Conservation (phyloP, 306 rosid species). For the Pyrus pyrifolia region DNA sequence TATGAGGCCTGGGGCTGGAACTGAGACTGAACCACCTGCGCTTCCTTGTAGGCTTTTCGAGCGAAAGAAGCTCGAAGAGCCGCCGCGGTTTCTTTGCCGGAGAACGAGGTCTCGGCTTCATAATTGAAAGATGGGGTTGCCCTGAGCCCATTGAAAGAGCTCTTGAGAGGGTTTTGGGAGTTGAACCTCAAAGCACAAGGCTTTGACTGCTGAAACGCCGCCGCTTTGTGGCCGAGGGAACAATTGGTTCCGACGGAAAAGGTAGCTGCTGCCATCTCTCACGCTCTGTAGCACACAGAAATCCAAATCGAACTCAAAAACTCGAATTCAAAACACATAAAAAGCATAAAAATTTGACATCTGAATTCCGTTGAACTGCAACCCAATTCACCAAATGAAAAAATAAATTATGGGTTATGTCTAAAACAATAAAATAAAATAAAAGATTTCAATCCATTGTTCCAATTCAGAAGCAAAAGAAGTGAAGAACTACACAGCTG, state of each 20-base stretch:
- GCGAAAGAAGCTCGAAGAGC: conserved; percentile 50
- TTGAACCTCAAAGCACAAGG: conserved; percentile 39
- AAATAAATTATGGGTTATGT: neutral
- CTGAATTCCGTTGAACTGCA: neutral
- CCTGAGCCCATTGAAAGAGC: conserved; percentile 63
- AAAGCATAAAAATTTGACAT: neutral
- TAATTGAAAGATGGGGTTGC: conserved; percentile 31
- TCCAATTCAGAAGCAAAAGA: neutral
- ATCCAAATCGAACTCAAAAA: neutral
- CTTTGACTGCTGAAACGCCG: conserved; percentile 42
- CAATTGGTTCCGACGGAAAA: conserved; percentile 45
- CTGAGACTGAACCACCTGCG: conserved; percentile 16
- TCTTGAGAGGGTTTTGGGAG: conserved; percentile 45
- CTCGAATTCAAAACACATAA: neutral
- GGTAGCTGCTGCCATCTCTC: conserved; percentile 73
- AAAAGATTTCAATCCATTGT: neutral
- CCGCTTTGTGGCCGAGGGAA: conserved; percentile 42
- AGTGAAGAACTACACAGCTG: neutral
- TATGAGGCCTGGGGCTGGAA: conserved; percentile 77
- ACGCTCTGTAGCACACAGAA: conserved; percentile 20
- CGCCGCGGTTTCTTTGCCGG: conserved; percentile 40
- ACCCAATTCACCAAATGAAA: neutral
- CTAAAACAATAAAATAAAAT: neutral
- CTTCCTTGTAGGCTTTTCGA: conserved; percentile 43
- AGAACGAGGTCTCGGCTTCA: conserved; percentile 53